Percentiles rank a stretch among this genome's conserved stretches.
These are phyloP conservation scores for Dryas octopetala DNA, from an alignment of 306 rosid species.

Conservation along the genomic window DNA sequence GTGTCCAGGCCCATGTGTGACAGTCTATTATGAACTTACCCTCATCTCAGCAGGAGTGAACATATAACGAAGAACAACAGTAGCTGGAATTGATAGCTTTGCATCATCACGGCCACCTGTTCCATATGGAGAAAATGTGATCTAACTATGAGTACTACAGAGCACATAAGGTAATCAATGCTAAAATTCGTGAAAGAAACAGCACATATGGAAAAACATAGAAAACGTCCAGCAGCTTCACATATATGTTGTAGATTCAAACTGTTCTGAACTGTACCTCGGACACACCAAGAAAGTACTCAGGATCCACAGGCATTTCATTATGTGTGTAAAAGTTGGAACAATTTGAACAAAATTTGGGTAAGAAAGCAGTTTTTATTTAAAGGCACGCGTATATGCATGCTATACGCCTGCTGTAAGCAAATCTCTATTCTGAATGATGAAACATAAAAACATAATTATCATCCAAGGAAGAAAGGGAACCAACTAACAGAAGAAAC, in stretches of 20 bases:
- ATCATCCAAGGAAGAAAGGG: neutral
- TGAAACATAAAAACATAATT: neutral
- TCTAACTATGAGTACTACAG: slow-evolving; percentile 24
- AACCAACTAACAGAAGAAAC: neutral
- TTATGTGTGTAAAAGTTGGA: neutral
- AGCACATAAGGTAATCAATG: slow-evolving; percentile 20
- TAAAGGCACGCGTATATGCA: neutral
- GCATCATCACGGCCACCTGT: slow-evolving; percentile 95
- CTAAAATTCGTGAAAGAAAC: slow-evolving; percentile 21
- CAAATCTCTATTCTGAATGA: neutral
- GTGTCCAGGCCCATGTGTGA: neutral
- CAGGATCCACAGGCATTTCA: neutral
- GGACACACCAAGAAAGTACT: neutral
- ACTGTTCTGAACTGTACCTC: neutral
- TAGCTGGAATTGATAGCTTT: slow-evolving; percentile 75
- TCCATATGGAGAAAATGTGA: slow-evolving; percentile 20
- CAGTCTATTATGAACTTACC: slow-evolving; percentile 38
- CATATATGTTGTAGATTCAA: neutral
- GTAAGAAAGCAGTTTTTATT: neutral
- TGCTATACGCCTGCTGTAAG: neutral
- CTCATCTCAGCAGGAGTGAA: slow-evolving; percentile 84
- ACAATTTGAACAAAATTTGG: neutral
- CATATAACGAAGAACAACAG: slow-evolving; percentile 80
- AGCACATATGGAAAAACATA: slow-evolving; percentile 15
- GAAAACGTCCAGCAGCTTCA: neutral